Conservation (phyloP, 202 grass and related monocot genomes). For the Hordeum pubiflorum region DNA sequence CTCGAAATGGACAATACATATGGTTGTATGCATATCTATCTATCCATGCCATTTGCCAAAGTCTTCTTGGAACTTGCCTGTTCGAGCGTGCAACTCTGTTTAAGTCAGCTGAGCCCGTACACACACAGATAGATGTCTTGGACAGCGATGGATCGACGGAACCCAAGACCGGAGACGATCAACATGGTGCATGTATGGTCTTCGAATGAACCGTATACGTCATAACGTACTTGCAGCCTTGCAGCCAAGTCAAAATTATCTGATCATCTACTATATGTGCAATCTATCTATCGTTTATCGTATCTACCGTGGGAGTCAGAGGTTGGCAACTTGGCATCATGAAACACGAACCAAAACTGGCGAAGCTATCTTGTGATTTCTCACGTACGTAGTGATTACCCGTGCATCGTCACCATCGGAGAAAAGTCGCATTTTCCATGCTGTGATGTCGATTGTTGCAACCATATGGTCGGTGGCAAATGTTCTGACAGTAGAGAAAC, state of each 20-base stretch:
- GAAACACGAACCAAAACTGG: background rate
- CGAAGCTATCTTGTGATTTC: background rate
- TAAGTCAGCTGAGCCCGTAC: too few relatives aligned
- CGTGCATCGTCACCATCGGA: background rate
- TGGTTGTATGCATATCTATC: too few relatives aligned
- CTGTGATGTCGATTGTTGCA: background rate
- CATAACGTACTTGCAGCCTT: background rate
- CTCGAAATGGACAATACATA: too few relatives aligned
- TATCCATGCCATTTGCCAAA: background rate
- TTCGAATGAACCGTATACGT: background rate
- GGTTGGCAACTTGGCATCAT: background rate
- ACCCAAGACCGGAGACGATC: too few relatives aligned
- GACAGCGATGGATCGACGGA: background rate
- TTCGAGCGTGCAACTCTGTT: background rate
- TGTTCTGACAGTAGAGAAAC: background rate
- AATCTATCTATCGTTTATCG: background rate
- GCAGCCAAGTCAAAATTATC: background rate
- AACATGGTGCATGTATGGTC: background rate
- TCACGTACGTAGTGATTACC: background rate
- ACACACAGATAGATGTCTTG: background rate
- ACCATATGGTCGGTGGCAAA: background rate
- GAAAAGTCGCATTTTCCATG: background rate
- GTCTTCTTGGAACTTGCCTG: background rate
- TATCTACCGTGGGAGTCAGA: background rate
- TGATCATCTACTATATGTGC: background rate